phyloP scores from a whole-genome alignment of 2,329 filamentous ascomycete species.

The Zarea fungicola region DNA sequence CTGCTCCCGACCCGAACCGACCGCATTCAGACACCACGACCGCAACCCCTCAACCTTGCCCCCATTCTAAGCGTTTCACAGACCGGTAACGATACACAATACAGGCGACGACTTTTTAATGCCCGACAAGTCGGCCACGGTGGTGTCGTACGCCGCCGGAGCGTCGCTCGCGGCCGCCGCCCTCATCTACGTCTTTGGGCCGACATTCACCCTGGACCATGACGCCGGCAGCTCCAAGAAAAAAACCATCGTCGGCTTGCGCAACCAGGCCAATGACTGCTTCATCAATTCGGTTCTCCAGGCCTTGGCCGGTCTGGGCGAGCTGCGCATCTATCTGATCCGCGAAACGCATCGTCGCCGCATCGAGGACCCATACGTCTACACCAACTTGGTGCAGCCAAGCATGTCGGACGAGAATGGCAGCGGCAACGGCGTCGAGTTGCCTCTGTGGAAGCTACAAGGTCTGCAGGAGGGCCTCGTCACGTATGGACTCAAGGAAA shows the following conservation, averaged over 20 bases:
- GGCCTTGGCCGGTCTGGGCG: constrained; percentile 81
- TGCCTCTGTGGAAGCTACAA: constrained; percentile 57
- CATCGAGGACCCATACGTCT: constrained; percentile 73
- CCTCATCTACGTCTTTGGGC: constrained; percentile 93
- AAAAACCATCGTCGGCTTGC: constrained; percentile 81
- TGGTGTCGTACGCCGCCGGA: constrained; percentile 86
- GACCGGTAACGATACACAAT: constrained; percentile 13
- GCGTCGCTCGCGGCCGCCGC: constrained; percentile 92
- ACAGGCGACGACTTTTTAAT: constrained; percentile 20
- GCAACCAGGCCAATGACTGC: constrained; percentile 90
- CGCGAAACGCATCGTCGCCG: constrained; percentile 80
- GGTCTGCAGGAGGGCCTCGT: constrained; percentile 76
- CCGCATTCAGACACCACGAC: neutral
- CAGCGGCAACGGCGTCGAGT: constrained; percentile 22
- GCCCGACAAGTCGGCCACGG: constrained; percentile 33
- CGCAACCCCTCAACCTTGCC: neutral
- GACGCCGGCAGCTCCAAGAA: constrained; percentile 65
- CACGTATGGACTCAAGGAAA: constrained; percentile 83
- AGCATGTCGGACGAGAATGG: constrained; percentile 22
- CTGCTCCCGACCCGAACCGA: constrained; percentile 9
- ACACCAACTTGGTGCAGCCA: constrained; percentile 56
- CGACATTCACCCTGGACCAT: constrained; percentile 92
- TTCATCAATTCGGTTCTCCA: constrained; percentile 97
- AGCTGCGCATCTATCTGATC: constrained; percentile 87
- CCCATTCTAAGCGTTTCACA: neutral